Evolutionary conservation across 306 rosid species (phyloP).

Genomic region (Malus asiatica): DNA sequence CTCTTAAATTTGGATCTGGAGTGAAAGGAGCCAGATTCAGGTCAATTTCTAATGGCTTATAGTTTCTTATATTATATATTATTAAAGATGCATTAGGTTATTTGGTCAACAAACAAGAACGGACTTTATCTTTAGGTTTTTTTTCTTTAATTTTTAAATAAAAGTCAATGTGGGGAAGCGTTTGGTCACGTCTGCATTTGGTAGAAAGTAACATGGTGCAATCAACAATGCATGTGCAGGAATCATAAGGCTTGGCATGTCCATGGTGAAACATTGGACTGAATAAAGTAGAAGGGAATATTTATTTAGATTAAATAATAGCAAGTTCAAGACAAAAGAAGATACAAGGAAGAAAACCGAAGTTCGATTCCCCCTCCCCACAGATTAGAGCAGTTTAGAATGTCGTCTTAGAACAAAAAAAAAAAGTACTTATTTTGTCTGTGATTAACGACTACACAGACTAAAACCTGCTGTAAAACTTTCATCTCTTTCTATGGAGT

Average conservation of each 20-base stretch:
- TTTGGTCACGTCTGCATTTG: slow-evolving; percentile 44
- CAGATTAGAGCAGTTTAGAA: no score
- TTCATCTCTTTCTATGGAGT: neutral
- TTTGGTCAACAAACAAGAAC: slow-evolving; percentile 48
- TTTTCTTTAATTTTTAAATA: neutral
- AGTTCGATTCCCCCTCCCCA: no score
- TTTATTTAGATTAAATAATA: neutral
- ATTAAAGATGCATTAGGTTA: slow-evolving; percentile 17
- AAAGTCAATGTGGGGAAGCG: slow-evolving; percentile 44
- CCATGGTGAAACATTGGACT: slow-evolving; percentile 13
- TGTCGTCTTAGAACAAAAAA: no score
- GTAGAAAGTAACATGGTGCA: slow-evolving; percentile 59
- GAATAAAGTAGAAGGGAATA: neutral
- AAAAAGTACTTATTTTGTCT: neutral
- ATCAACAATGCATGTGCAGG: slow-evolving; percentile 70
- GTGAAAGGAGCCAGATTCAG: slow-evolving; percentile 15
- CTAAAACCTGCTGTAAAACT: neutral
- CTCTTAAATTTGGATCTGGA: slow-evolving; percentile 32
- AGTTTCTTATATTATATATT: slow-evolving; percentile 8
- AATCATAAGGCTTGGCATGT: slow-evolving; percentile 12
- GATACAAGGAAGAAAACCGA: no score
- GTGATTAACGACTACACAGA: neutral
- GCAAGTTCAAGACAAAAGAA: slow-evolving; percentile 5
- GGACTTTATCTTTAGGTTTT: neutral
- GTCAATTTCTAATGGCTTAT: slow-evolving; percentile 9